Evolutionary conservation across 169 alveolate genomes (phyloP).

Genomic region (Plasmodium ovale): DNA sequence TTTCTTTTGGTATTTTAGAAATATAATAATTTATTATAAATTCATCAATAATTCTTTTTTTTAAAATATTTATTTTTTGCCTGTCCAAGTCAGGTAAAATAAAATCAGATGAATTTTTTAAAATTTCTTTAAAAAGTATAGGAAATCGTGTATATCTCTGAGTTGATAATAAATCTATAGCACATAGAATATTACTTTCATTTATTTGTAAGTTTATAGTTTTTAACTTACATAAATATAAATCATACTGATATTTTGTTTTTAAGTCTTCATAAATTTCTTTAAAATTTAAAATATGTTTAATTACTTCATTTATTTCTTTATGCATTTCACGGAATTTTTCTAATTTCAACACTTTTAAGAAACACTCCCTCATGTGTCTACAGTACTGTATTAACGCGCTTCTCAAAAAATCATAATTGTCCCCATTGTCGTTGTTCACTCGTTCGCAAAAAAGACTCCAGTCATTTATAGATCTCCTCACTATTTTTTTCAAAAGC

Average conservation of each 20-base stretch:
- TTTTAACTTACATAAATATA: conserved; percentile 43
- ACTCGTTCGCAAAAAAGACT: conserved; percentile 42
- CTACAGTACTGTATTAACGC: conserved; percentile 70
- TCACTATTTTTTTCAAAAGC: conserved; percentile 21
- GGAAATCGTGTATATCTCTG: conserved; percentile 61
- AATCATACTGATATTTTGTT: conserved; percentile 44
- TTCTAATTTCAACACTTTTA: conserved; percentile 31
- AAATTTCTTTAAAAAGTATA: conserved; percentile 11
- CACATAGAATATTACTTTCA: conserved; percentile 42
- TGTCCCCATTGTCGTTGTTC: conserved; percentile 45
- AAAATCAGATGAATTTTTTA: conserved; percentile 16
- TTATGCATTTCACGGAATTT: conserved; percentile 9
- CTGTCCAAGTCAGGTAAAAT: conserved; percentile 8
- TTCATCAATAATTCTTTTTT: conserved; percentile 50
- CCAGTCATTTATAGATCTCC: conserved; percentile 63
- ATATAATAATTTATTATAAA: conserved; percentile 47
- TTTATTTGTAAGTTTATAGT: conserved; percentile 24
- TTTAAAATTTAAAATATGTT: conserved; percentile 11
- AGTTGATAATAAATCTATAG: conserved; percentile 33
- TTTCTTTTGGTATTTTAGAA: conserved; percentile 58
- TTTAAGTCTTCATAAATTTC: conserved; percentile 40
- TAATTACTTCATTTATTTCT: conserved; percentile 37
- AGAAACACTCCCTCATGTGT: conserved; percentile 65
- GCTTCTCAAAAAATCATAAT: conserved; percentile 25
- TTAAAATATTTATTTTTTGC: conserved; percentile 24